Base-by-base conservation (phyloP, 2,329 filamentous ascomycete species). In the Diaporthe citriasiana region DNA sequence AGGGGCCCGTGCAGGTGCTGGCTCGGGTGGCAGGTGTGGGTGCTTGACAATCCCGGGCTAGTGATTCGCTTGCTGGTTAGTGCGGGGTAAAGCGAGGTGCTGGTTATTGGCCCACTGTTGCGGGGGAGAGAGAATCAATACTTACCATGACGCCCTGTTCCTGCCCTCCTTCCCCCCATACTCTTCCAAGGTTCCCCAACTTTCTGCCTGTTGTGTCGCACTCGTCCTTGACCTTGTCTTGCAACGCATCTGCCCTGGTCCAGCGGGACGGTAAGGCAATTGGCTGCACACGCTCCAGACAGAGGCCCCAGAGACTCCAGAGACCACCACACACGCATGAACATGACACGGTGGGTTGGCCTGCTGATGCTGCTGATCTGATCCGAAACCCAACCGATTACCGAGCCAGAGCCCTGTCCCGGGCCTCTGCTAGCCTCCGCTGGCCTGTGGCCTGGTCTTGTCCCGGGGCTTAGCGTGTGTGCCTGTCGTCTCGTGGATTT, bases 401-500 rank as follows among this genome's bases (percentile, higher is more conserved):
- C 42, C 42, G 42, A 47, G 59, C 57, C 10, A 65, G 42, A 25
- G 45, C 19, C 60, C 60, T 65, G 25, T 19, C 3, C 59, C 25
- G 3, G 38, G n/a, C n/a, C n/a, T n/a, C n/a, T n/a, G n/a, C n/a
- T 30, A 13, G 42, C 57, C 19, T 30, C 59, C n/a, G 27, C 60
- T 35, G 59, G 40, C 19, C 42, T 65, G n/a, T n/a, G 60, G 57
- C 30, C 33, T 15, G 35, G 53, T 33, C 57, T n/a, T 45, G 55
- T 42, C 57, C 22, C 25, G 7, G 10, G 55, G 55, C 22, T 22
- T 38, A 57, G 33, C 55, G 55, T 22, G 4, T 38, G 33, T 57
- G 55, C 22, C 33, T 38, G 55, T 13, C 55, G 25, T 65, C 27
- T 75, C 73, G 73, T 70, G 65, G 63, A 73, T 73, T 75, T 73